Percentiles rank a stretch among this genome's conserved stretches.
These are phyloP conservation scores for Kwoniella sp. DNA, from an alignment of 768 basidiomycete species.

Conservation along the genomic window DNA sequence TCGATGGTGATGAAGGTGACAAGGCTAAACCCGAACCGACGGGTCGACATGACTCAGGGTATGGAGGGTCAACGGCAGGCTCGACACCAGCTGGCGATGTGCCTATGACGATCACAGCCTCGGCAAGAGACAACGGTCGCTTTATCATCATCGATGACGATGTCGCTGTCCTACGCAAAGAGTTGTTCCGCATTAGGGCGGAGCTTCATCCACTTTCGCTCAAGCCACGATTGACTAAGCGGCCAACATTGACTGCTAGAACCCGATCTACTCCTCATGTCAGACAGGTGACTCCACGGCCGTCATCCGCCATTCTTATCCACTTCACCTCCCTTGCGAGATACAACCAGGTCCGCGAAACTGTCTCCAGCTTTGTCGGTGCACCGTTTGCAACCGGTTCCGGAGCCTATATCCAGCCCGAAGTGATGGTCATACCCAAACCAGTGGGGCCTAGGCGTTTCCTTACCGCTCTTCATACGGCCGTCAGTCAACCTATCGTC, in stretches of 20 bases:
- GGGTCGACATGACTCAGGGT: conserved; percentile 25
- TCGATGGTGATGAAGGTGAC: conserved; percentile 47
- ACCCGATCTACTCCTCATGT: conserved; percentile 77
- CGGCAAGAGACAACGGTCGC: conserved; percentile 23
- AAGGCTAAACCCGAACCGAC: conserved; percentile 5
- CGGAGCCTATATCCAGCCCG: conserved; percentile 62
- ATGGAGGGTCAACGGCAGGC: conserved; percentile 22
- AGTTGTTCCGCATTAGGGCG: conserved; percentile 69
- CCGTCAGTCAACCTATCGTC: conserved; percentile 78
- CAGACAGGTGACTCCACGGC: conserved; percentile 58
- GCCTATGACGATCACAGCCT: conserved; percentile 8
- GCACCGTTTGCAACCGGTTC: conserved; percentile 57
- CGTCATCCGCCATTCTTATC: conserved; percentile 63
- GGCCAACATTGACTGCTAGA: conserved; percentile 47
- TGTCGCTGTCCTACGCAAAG: conserved; percentile 73
- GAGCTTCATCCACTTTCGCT: conserved; percentile 38
- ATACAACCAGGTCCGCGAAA: conserved; percentile 84
- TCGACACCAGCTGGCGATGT: conserved; percentile 23
- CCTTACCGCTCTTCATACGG: conserved; percentile 87
- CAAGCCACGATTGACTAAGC: conserved; percentile 45
- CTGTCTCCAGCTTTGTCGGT: conserved; percentile 69
- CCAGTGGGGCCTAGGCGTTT: conserved; percentile 93
- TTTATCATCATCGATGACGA: conserved; percentile 95
- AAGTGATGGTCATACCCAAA: conserved; percentile 96
- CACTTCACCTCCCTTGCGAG: conserved; percentile 90